These are phyloP conservation scores for Starmera quercuum DNA, from an alignment of 805 yeast genomes.

Conservation along the genomic window DNA sequence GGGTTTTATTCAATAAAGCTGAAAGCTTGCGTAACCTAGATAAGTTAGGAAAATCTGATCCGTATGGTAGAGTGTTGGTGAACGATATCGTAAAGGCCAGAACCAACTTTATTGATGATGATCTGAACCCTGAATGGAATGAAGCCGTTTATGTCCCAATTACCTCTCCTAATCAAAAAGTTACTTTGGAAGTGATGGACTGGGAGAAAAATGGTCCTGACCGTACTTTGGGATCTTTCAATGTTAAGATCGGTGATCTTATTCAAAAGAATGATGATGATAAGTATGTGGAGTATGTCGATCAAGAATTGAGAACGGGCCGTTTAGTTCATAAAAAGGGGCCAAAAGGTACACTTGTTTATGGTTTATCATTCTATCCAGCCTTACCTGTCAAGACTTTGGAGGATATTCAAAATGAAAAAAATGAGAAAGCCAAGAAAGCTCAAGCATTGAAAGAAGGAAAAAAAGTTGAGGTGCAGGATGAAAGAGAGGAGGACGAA, in stretches of 20 bases:
- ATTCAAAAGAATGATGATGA: constrained; percentile 59
- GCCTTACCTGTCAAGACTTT: constrained; percentile 70
- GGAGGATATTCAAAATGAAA: constrained; percentile 57
- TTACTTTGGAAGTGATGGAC: constrained; percentile 90
- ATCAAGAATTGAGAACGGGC: constrained; percentile 48
- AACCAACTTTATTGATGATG: constrained; percentile 59
- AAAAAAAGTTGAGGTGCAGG: constrained; percentile 23
- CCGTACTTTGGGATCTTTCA: constrained; percentile 80
- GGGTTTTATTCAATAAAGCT: constrained; percentile 66
- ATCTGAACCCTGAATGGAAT: constrained; percentile 78
- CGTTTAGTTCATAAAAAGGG: constrained; percentile 68
- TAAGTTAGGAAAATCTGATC: constrained; percentile 85
- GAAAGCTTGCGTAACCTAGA: constrained; percentile 76
- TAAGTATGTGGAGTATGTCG: constrained; percentile 48
- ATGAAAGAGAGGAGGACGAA: constrained; percentile 30
- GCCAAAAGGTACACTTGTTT: constrained; percentile 75
- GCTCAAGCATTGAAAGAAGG: constrained; percentile 26
- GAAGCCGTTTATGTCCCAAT: constrained; percentile 78
- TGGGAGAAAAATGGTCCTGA: constrained; percentile 73
- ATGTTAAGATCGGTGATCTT: constrained; percentile 57
- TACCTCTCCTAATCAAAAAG: constrained; percentile 71
- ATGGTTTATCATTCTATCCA: constrained; percentile 79
- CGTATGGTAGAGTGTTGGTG: constrained; percentile 73
- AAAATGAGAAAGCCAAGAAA: constrained; percentile 29
- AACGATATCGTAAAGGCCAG: constrained; percentile 74